Percentiles rank a stretch among this genome's conserved stretches.
Conservation (phyloP, 345 rosid genomes). For the Iberis pinnata region DNA sequence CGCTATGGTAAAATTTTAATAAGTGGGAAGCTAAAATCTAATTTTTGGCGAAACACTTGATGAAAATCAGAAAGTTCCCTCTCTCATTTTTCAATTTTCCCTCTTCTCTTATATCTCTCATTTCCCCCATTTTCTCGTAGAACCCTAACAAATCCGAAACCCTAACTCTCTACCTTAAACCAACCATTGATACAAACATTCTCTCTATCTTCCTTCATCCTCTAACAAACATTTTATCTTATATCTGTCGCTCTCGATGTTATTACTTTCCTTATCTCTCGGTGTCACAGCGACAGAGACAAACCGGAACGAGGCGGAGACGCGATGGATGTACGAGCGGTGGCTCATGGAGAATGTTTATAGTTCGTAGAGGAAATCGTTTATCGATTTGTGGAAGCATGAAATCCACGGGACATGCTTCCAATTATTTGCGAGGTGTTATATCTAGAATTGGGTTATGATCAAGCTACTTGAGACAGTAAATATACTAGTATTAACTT, state of each 20-base stretch:
- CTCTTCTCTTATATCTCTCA: too few species aligned
- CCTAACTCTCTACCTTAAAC: too few species aligned
- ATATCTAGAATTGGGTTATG: background rate
- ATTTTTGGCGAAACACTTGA: too few species aligned
- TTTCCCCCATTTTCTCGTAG: too few species aligned
- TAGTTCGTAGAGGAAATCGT: constrained; percentile 41
- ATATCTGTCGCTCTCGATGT: constrained; percentile 12
- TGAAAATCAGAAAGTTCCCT: too few species aligned
- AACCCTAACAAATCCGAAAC: too few species aligned
- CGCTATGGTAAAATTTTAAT: too few species aligned
- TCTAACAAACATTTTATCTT: background rate
- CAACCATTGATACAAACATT: constrained; percentile 17
- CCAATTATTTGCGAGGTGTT: constrained; percentile 75
- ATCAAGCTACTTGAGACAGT: constrained; percentile 10
- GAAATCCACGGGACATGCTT: constrained; percentile 85
- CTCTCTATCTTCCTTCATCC: too few species aligned
- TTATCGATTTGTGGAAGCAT: constrained; percentile 39
- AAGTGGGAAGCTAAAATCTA: too few species aligned
- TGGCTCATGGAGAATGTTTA: constrained; percentile 54
- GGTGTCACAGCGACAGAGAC: constrained; percentile 14
- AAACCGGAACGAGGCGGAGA: constrained; percentile 22
- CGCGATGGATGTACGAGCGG: constrained; percentile 39
- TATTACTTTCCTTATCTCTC: constrained; percentile 14
- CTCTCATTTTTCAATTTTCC: too few species aligned
- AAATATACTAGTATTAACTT: constrained; percentile 5